These are phyloP conservation scores for Helicostylum pulchrum DNA, from an alignment of 192 early-diverging fungal genomes.

Conservation along the genomic window DNA sequence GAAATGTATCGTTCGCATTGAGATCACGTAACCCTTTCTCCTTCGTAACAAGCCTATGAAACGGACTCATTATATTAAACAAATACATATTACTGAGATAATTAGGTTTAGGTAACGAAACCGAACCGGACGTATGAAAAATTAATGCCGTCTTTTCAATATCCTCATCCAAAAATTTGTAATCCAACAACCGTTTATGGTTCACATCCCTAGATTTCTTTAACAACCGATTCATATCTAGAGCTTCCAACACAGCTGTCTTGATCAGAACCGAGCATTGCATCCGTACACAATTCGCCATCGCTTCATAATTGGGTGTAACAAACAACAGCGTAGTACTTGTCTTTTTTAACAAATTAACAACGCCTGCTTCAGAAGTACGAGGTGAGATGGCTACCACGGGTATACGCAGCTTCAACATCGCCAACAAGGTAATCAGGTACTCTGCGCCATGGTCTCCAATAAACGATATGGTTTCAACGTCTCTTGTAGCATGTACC, in stretches of 20 bases:
- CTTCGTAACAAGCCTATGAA: background rate
- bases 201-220: no score
- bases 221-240: no score
- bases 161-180: no score
- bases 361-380: constrained; percentile 20
- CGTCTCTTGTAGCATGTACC: background rate
- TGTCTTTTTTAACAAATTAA: constrained; percentile 13
- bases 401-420: constrained; percentile 11
- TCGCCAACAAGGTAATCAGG: constrained; percentile 1
- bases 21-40: background rate
- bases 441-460: constrained; percentile 10
- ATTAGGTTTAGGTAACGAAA: no score
- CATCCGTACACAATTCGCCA: background rate
- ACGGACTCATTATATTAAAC: background rate
- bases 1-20: background rate
- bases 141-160: no score
- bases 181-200: no score
- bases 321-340: background rate
- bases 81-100: background rate
- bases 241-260: no score
- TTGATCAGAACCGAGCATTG: no score
- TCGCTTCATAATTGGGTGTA: background rate
- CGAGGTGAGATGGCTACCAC: constrained; percentile 11
- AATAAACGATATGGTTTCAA: background rate
- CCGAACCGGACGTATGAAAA: no score